Base-by-base conservation (phyloP, 2,329 filamentous ascomycete genomes). In the Nothomitra cinnamomea region DNA sequence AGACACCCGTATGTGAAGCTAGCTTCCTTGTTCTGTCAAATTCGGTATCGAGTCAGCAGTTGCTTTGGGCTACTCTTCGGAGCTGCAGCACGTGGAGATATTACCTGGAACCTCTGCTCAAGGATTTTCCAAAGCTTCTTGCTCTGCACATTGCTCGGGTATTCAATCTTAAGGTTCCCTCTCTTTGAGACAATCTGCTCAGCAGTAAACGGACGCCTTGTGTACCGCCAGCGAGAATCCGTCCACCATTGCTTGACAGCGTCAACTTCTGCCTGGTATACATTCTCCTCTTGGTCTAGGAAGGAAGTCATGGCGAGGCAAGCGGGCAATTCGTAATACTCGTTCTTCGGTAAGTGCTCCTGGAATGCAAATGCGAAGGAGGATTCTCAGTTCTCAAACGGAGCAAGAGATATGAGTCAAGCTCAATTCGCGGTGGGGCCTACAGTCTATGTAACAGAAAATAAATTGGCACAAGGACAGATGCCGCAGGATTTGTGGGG, bases 121-220 rank as follows among this genome's bases (percentile, higher is more conserved):
- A 98, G 74, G 57, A 89, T 89, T 41, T 77, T 76, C 89, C 89
- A 98, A 52, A 96, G 76, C 79, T 98, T 98, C 78, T 95, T 95
- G 49, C 85, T 78, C 71, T 89, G 83, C 17, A 72, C 73, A 67
- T 94, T 94, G 72, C 89, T 92, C 19, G 92, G 83, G 67, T 96
- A 96, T 58, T 94, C 78, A 61, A 96, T 84, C 70, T 84, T 87
- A 62, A 98, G 73, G 64, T 85, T 89, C 55, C 92, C 92, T 64
- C 92, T 78, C 79, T 98, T 98, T 52, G 86, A 83, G 58, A 94
- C 92, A 64, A 98, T 96, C 72, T 94, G 86, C 75, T 96, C 92
- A 32, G 92, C 88, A 2, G 89, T 95, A 68, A 92, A 98, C 22
- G 92, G 83, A 55, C 92, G 79, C 72, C 85, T 89, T 62, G 92